A percentile compares a stretch with the other conserved stretches of the same genome.
These are phyloP conservation scores for Lolium perenne DNA, from an alignment of 176 grass and related monocot genomes.

Conservation along the genomic window DNA sequence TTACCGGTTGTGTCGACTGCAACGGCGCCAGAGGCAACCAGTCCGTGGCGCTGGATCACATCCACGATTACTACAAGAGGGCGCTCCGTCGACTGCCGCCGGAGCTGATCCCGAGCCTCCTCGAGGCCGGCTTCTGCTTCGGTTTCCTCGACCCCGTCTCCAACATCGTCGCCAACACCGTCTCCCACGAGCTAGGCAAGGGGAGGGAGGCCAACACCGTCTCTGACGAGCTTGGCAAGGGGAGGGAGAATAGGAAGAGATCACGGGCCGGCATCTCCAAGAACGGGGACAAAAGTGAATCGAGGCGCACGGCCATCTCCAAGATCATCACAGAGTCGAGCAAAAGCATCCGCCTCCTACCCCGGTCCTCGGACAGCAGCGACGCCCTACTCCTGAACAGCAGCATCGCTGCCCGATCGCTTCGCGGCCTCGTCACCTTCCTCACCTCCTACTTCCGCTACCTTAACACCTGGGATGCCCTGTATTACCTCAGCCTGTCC, in stretches of 20 bases:
- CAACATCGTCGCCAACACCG: background rate
- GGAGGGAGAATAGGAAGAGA: background rate
- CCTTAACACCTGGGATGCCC: conserved; percentile 27
- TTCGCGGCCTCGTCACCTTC: conserved; percentile 29
- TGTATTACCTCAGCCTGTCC: conserved; percentile 32
- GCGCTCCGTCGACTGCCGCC: background rate
- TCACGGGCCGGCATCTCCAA: background rate
- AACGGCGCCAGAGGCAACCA: background rate
- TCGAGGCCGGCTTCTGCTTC: background rate
- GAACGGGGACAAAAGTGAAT: background rate
- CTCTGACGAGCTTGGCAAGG: background rate
- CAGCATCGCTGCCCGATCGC: conserved; percentile 20
- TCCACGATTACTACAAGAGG: conserved; percentile 3
- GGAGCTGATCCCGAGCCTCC: background rate
- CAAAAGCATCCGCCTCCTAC: background rate
- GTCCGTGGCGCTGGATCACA: background rate
- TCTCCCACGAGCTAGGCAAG: background rate
- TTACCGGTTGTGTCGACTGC: background rate
- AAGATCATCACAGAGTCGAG: background rate
- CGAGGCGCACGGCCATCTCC: conserved; percentile 7
- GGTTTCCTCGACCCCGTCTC: conserved; percentile 7
- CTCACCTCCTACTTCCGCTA: conserved; percentile 31
- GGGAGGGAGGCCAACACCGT: background rate
- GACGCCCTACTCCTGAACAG: background rate
- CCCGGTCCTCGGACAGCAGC: background rate